Conservation (phyloP, 768 basidiomycete species). For the Lactifluus subvellereus region DNA sequence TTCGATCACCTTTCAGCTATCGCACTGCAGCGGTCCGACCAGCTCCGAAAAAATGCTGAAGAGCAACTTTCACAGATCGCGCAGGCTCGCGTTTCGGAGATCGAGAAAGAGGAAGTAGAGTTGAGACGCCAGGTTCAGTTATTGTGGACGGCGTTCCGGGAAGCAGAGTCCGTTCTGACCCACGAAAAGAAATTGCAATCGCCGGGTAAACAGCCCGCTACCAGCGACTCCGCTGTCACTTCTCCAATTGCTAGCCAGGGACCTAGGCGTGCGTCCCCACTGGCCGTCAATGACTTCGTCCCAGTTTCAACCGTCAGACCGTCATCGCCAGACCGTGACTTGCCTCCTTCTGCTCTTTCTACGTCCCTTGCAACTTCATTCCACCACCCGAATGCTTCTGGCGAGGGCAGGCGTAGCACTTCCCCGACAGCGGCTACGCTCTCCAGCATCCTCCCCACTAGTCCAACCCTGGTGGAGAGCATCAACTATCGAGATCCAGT, state of each 20-base stretch:
- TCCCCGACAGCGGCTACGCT: constrained; percentile 10
- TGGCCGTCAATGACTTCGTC: constrained; percentile 50
- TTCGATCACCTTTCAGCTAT: constrained; percentile 59
- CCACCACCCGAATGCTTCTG: constrained; percentile 42
- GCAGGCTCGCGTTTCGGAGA: constrained; percentile 47
- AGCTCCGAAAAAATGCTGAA: constrained; percentile 52
- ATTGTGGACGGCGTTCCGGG: constrained; percentile 57
- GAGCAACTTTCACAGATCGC: constrained; percentile 49
- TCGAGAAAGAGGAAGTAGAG: constrained; percentile 49
- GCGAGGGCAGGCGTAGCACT: constrained; percentile 22
- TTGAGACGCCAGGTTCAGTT: constrained; percentile 53
- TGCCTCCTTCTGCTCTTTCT: constrained; percentile 53
- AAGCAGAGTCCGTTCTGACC: constrained; percentile 41
- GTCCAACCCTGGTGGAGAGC: constrained; percentile 19
- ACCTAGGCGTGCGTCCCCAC: constrained; percentile 25
- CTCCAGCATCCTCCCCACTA: constrained; percentile 9
- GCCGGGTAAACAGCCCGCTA: constrained; percentile 7
- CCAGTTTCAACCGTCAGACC: constrained; percentile 42
- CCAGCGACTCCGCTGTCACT: not conserved
- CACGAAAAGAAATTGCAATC: constrained; percentile 32
- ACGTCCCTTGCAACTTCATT: constrained; percentile 60
- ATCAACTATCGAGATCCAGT: constrained; percentile 33
- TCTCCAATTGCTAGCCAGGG: not conserved
- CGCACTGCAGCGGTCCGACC: constrained; percentile 50
- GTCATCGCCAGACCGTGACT: constrained; percentile 35